Evolutionary conservation across 352 stramenopile genomes (phyloP).

Genomic region (Globisporangium splendens): DNA sequence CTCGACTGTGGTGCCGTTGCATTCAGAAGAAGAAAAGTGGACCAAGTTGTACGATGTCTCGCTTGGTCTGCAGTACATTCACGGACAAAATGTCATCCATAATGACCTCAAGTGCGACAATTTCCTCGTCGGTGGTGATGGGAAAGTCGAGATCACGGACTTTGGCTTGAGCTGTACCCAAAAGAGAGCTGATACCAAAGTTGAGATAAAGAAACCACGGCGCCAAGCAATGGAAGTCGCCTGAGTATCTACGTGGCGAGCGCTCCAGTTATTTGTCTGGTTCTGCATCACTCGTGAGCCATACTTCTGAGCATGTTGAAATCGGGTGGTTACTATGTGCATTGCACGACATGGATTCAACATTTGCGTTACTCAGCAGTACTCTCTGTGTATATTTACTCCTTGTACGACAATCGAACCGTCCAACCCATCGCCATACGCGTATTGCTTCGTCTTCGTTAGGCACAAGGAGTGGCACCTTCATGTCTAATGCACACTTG

Average conservation of each 20-base stretch:
- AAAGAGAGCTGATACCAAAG: conserved; percentile 1
- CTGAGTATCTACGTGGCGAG: background rate
- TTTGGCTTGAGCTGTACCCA: conserved; percentile 11
- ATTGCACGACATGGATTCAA: no score
- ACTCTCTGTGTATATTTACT: no score
- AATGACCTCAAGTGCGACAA: conserved; percentile 14
- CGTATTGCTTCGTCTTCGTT: no score
- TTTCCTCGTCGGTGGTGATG: conserved; percentile 1
- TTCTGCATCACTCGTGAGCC: no score
- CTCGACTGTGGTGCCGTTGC: no score
- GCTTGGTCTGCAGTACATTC: conserved; percentile 2
- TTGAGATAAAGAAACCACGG: background rate
- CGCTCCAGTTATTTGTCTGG: conserved; percentile 3
- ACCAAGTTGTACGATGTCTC: background rate
- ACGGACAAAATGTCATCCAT: conserved; percentile 3
- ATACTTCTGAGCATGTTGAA: no score
- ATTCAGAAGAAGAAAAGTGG: background rate
- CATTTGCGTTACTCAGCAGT: no score
- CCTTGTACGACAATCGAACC: no score
- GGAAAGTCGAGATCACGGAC: conserved; percentile 6
- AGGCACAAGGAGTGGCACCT: no score
- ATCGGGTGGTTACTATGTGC: no score
- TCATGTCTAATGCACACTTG: no score
- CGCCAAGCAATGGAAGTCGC: background rate
- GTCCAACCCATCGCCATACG: no score